Conservation (phyloP, 345 rosid species). For the Isatis tinctoria region DNA sequence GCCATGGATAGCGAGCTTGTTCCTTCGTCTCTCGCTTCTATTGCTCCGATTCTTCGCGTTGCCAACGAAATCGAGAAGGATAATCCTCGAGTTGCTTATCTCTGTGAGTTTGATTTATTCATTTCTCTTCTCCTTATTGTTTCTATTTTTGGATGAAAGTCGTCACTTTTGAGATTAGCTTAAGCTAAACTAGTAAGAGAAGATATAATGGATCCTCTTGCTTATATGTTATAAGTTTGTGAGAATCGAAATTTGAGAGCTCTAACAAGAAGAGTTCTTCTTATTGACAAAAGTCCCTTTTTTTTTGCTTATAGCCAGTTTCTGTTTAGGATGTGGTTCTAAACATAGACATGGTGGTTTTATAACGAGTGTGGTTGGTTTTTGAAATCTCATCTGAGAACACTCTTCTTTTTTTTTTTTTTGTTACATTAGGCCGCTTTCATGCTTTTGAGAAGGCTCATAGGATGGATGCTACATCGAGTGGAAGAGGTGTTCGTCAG, state of each 20-base stretch:
- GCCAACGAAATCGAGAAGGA: slow-evolving; percentile 86
- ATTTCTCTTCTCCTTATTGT: background rate
- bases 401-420: background rate
- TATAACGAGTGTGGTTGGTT: background rate
- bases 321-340: background rate
- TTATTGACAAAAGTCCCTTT: background rate
- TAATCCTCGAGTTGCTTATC: slow-evolving; percentile 84
- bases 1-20: slow-evolving; percentile 81
- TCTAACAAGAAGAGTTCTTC: background rate
- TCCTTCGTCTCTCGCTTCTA: slow-evolving; percentile 67
- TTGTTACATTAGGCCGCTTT: slow-evolving; percentile 62
- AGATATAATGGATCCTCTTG: background rate
- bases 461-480: slow-evolving; percentile 52
- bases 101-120: slow-evolving; percentile 45
- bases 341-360: background rate
- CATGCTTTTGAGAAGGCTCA: slow-evolving; percentile 92
- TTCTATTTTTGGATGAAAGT: background rate
- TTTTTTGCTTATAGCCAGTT: background rate
- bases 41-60: slow-evolving; percentile 85
- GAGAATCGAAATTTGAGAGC: background rate
- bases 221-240: background rate
- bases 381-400: background rate
- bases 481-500: slow-evolving; percentile 88
- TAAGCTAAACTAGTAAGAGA: background rate
- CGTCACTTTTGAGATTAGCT: background rate